These are phyloP conservation scores for Quercus aquifolioides DNA, from an alignment of 306 rosid genomes.

Conservation along the genomic window DNA sequence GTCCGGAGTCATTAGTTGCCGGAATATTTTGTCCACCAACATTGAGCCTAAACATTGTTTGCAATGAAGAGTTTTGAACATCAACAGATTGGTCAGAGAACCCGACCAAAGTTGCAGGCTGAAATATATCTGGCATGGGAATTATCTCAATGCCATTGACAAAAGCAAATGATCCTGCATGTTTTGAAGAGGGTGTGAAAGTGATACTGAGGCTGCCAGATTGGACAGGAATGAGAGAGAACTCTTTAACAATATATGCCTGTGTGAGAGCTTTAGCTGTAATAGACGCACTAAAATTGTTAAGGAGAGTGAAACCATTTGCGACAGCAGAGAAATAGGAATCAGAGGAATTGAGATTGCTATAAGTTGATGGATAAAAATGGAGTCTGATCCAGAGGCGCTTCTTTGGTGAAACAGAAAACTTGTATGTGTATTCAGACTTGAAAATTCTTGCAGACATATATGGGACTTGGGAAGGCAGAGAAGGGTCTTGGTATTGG, in stretches of 20 bases:
- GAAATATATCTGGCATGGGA: conserved; percentile 40
- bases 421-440: conserved; percentile 24
- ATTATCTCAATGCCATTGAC: conserved; percentile 44
- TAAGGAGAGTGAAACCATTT: conserved; percentile 31
- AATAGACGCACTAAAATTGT: conserved; percentile 37
- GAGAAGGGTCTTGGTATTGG: conserved; percentile 39
- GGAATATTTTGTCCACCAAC: conserved; percentile 41
- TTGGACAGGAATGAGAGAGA: conserved; percentile 22
- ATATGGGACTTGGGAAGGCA: conserved; percentile 47
- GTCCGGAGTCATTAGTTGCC: conserved; percentile 33
- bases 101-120: conserved; percentile 14
- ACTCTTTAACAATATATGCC: conserved; percentile 39
- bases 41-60: conserved; percentile 48
- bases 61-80: conserved; percentile 16
- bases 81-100: conserved; percentile 14
- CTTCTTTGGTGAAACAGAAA: conserved; percentile 22
- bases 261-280: conserved; percentile 40
- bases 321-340: conserved; percentile 33
- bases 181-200: conserved; percentile 32
- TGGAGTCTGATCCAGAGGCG: conserved; percentile 38
- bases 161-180: conserved; percentile 31
- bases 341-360: conserved; percentile 3
- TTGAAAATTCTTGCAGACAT: conserved; percentile 45
- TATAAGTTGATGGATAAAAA: conserved; percentile 39
- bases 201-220: conserved; percentile 31